These are phyloP conservation scores for Novakomyces olei DNA, from an alignment of 805 yeast species.

Conservation along the genomic window DNA sequence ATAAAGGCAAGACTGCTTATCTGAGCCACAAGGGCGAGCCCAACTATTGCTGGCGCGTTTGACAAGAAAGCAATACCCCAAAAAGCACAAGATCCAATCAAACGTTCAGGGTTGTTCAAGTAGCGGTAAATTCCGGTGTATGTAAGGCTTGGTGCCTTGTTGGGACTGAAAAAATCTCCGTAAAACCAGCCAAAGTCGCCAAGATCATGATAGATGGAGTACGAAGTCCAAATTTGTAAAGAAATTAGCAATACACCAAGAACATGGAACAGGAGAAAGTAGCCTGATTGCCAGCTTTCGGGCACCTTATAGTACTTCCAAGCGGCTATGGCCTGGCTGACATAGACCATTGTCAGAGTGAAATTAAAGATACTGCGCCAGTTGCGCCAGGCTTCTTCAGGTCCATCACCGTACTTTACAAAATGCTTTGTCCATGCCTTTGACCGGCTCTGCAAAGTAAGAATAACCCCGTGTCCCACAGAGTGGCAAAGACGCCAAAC, in stretches of 20 bases:
- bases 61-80: constrained; percentile 51
- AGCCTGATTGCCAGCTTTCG: not conserved
- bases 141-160: constrained; percentile 29
- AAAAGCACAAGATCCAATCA: constrained; percentile 55
- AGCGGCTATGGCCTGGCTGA: constrained; percentile 22
- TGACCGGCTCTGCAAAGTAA: constrained; percentile 35
- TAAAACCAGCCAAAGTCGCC: constrained; percentile 82
- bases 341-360: constrained; percentile 32
- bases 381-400: constrained; percentile 42
- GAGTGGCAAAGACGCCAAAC: constrained; percentile 30
- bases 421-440: constrained; percentile 44
- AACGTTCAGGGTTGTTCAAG: constrained; percentile 61
- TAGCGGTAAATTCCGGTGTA: constrained; percentile 66
- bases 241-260: constrained; percentile 33
- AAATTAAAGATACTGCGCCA: constrained; percentile 48
- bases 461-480: constrained; percentile 26
- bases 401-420: constrained; percentile 40
- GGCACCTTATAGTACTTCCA: constrained; percentile 12
- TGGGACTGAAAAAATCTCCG: constrained; percentile 57
- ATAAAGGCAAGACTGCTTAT: constrained; percentile 41
- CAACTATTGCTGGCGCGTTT: constrained; percentile 23
- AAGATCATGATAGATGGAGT: constrained; percentile 43
- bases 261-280: constrained; percentile 27
- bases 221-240: constrained; percentile 47
- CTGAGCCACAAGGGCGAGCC: constrained; percentile 44